phyloP scores from a whole-genome alignment of 1,284 basidiomycete genomes.

The Mycena sp. region DNA sequence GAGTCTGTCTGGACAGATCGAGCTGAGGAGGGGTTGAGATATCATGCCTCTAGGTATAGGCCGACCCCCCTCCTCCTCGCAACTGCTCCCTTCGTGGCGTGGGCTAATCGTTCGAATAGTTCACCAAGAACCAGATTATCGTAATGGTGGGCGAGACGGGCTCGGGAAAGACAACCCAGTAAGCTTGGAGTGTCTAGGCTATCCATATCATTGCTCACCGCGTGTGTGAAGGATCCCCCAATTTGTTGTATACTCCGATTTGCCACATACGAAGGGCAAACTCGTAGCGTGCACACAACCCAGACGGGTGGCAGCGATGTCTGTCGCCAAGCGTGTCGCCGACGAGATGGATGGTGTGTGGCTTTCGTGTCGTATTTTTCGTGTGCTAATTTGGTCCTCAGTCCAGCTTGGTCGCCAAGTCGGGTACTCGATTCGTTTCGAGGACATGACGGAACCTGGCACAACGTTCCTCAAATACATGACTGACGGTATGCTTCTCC shows the following conservation, averaged over 20 bases:
- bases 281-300: conserved; percentile 91
- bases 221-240: conserved; percentile 43
- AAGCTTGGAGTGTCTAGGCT: conserved; percentile 42
- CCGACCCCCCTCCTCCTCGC: conserved; percentile 25
- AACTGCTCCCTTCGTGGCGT: conserved; percentile 16
- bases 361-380: neutral
- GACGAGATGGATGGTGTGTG: conserved; percentile 59
- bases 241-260: conserved; percentile 89
- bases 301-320: conserved; percentile 92
- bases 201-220: conserved; percentile 38
- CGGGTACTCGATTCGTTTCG: conserved; percentile 96
- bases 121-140: conserved; percentile 80
- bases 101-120: conserved; percentile 23
- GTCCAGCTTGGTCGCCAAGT: conserved; percentile 79
- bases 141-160: conserved; percentile 97
- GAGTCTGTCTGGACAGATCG: conserved; percentile 43
- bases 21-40: conserved; percentile 50
- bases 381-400: conserved; percentile 44
- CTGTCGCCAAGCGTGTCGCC: conserved; percentile 90
- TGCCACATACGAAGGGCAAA: conserved; percentile 67
- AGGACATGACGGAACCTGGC: conserved; percentile 73
- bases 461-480: conserved; percentile 92
- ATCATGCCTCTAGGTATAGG: conserved; percentile 28
- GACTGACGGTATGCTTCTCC: conserved; percentile 96
- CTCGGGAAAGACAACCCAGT: conserved; percentile 97